Base-by-base conservation (phyloP, 805 yeast species). In the Metschnikowia sp. region DNA sequence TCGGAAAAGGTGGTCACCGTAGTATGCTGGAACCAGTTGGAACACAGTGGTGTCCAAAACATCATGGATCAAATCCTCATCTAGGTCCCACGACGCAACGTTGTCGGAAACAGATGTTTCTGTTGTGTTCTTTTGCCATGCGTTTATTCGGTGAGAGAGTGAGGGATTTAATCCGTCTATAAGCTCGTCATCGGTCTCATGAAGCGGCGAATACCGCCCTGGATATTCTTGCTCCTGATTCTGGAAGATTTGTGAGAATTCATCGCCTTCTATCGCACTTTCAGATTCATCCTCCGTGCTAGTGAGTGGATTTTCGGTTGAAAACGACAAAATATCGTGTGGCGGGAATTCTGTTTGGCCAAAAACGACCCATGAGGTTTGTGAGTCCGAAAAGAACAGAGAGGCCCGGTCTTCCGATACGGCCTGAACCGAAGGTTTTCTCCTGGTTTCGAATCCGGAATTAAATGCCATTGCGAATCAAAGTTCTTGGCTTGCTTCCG, bases 61-160 rank as follows among this genome's bases (percentile, higher is more conserved):
- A 35, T 40, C 54, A 2, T 37, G 22, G 10, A 44, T 44, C 13
- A 55, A 45, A n/a, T 54, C 56, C 22, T 50, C 54, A 33, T 55
- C 59, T 40, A 55, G 44, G 42, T 52, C 59, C 59, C 59, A 55
- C 31, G 56, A 52, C 10, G 59, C 59, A 13, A 54, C 47, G 38
- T 55, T 54, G 36, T 55, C 59, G 18, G 52, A 45, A 4, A 55
- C 53, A 15, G 43, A 35, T 4, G 56, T 32, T 10, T 49, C 28
- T 12, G 50, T 51, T 31, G 56, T 38, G 15, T 47, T 31, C 33
- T 40, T 45, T 46, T 54, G 59, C 59, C 59, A 55, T 29, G 45
- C 52, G 35, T 52, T 37, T 8, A 55, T 55, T 3, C 58, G 43
- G 42, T 37, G 42, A 11, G 54, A 49, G 12, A 55, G 57, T 29